phyloP scores from a whole-genome alignment of 495 filamentous ascomycete genomes.

The Aspergillus coremiiformis region DNA sequence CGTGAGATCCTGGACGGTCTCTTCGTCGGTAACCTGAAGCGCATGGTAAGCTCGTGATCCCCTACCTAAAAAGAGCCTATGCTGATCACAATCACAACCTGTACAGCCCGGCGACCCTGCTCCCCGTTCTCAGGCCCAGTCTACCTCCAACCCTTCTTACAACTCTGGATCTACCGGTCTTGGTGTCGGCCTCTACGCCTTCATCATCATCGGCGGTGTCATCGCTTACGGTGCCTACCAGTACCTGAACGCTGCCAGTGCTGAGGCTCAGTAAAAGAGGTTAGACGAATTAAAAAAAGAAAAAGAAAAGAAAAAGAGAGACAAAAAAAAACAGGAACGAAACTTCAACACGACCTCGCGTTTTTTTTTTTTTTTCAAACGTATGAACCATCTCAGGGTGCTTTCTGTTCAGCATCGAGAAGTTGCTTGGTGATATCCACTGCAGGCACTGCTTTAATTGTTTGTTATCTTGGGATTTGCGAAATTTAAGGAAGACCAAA shows the following conservation, averaged over 20 bases:
- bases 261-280: constrained; percentile 21
- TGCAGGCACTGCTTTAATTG: constrained; percentile 7
- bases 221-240: constrained; percentile 80
- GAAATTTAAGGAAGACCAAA: constrained; percentile 1
- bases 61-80: constrained; percentile 3
- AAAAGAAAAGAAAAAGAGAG: constrained; percentile 6
- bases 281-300: constrained; percentile 3
- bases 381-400: constrained; percentile 5
- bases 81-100: no score
- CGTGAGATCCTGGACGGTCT: constrained; percentile 83
- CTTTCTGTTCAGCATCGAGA: constrained; percentile 4
- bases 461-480: background rate
- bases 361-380: constrained; percentile 9
- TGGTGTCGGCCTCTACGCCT: constrained; percentile 74
- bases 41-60: constrained; percentile 56
- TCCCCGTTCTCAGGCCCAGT: constrained; percentile 53
- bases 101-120: constrained; percentile 81
- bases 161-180: constrained; percentile 43
- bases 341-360: constrained; percentile 4
- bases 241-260: constrained; percentile 57
- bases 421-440: constrained; percentile 16
- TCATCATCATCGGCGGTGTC: constrained; percentile 70
- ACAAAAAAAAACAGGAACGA: constrained; percentile 4
- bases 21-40: constrained; percentile 74
- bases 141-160: constrained; percentile 42